phyloP scores from a whole-genome alignment of 2,329 filamentous ascomycete genomes.

The Juglanconis sp. region DNA sequence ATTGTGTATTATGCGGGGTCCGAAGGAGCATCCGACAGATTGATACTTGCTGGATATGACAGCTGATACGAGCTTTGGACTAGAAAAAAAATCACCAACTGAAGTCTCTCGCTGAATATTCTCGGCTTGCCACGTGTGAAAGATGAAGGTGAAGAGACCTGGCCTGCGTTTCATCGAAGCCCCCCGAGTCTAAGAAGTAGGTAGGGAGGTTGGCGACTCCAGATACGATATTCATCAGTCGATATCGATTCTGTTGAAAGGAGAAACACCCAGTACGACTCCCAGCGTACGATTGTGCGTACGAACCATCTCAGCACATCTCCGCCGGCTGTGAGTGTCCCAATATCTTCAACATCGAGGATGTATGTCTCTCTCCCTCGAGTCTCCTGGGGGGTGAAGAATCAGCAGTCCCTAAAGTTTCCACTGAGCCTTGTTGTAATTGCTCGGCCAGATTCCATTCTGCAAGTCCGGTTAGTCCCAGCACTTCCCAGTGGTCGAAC shows the following conservation, averaged over 20 bases:
- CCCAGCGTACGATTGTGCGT: background rate
- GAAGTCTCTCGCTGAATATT: conserved; percentile 9
- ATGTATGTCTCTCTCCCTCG: too few relatives aligned
- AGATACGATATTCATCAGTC: too few relatives aligned
- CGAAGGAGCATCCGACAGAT: background rate
- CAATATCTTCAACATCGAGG: too few relatives aligned
- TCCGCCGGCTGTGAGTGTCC: background rate
- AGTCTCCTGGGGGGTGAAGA: too few relatives aligned
- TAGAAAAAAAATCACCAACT: conserved; percentile 4
- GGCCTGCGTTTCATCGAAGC: too few relatives aligned
- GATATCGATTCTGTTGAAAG: too few relatives aligned
- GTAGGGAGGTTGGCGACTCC: too few relatives aligned
- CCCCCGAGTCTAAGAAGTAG: too few relatives aligned
- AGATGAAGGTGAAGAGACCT: too few relatives aligned
- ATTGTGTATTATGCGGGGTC: background rate
- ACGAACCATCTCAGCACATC: too few relatives aligned
- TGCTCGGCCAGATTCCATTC: background rate
- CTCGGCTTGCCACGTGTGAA: background rate
- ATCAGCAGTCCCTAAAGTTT: background rate
- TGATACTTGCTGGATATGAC: background rate
- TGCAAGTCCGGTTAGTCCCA: background rate
- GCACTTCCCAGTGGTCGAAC: too few relatives aligned
- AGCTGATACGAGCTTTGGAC: background rate
- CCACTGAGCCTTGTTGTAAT: background rate
- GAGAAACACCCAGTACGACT: too few relatives aligned